Conservation (phyloP, 228 moss, liverwort and hornwort species). For the Sphagnum magellanicum region DNA sequence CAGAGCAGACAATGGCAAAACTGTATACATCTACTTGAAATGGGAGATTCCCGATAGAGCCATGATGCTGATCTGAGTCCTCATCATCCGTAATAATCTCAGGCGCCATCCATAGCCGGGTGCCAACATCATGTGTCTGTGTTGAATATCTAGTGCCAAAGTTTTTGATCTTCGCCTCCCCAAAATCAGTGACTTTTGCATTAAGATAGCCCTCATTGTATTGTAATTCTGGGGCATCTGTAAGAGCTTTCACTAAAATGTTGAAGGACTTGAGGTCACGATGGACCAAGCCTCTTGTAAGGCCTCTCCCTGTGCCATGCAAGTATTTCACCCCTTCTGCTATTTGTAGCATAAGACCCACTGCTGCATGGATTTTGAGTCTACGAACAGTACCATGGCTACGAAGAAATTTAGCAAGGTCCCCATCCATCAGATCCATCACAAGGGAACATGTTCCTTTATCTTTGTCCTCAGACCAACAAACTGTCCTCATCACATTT, state of each 20-base stretch:
- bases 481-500: conserved; percentile 5
- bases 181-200: conserved; percentile 21
- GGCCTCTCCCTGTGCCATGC: too few relatives aligned
- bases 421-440: conserved; percentile 10
- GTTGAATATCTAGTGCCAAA: too few relatives aligned
- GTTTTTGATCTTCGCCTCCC: conserved; percentile 6
- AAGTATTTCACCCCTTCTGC: conserved; percentile 13
- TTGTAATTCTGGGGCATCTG: background rate
- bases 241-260: conserved; percentile 6
- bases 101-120: background rate
- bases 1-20: conserved; percentile 5
- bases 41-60: background rate
- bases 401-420: too few relatives aligned
- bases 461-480: conserved; percentile 7
- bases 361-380: background rate
- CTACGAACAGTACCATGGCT: too few relatives aligned
- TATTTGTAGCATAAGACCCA: conserved; percentile 12
- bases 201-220: conserved; percentile 1
- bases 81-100: background rate
- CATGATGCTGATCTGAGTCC: background rate
- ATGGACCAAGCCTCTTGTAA: conserved; percentile 6
- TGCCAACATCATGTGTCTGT: conserved; percentile 1
- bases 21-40: conserved; percentile 8
- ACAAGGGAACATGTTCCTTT: background rate
- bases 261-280: conserved; percentile 13